phyloP scores from a whole-genome alignment of 106 monocot genomes.

The Cymbidium sinense region DNA sequence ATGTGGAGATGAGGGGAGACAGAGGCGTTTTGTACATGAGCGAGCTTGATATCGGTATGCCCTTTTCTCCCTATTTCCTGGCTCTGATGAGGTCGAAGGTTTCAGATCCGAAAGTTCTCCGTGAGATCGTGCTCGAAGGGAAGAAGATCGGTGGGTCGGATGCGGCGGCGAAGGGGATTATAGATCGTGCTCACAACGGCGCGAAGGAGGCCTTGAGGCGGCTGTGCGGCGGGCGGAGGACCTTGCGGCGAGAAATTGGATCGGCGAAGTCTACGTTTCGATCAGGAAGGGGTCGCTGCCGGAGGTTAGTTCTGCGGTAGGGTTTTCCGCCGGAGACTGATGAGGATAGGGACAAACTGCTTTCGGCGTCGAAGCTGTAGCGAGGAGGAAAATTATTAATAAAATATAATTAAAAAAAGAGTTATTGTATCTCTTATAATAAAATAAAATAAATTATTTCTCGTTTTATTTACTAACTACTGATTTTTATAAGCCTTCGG shows the following conservation, averaged over 20 bases:
- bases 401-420: too few relatives aligned
- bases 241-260: slow-evolving; percentile 45
- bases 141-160: slow-evolving; percentile 36
- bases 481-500: too few relatives aligned
- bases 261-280: slow-evolving; percentile 35
- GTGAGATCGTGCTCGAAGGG: slow-evolving; percentile 21
- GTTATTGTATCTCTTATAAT: too few relatives aligned
- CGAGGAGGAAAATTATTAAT: too few relatives aligned
- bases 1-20: slow-evolving; percentile 41
- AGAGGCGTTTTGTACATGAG: slow-evolving; percentile 56
- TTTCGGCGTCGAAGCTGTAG: slow-evolving; percentile 13
- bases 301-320: slow-evolving; percentile 26
- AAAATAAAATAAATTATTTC: too few relatives aligned
- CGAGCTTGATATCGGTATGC: slow-evolving; percentile 38
- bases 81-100: slow-evolving; percentile 38
- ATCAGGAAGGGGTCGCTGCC: slow-evolving; percentile 33
- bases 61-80: slow-evolving; percentile 29
- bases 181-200: slow-evolving; percentile 24
- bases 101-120: slow-evolving; percentile 13
- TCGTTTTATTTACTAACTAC: too few relatives aligned
- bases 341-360: not conserved
- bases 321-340: slow-evolving; percentile 13
- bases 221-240: slow-evolving; percentile 43
- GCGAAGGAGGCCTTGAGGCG: slow-evolving; percentile 35
- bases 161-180: slow-evolving; percentile 38